Evolutionary conservation across 139 green algal species (phyloP).

Genomic region (Desmodesmus armatus): DNA sequence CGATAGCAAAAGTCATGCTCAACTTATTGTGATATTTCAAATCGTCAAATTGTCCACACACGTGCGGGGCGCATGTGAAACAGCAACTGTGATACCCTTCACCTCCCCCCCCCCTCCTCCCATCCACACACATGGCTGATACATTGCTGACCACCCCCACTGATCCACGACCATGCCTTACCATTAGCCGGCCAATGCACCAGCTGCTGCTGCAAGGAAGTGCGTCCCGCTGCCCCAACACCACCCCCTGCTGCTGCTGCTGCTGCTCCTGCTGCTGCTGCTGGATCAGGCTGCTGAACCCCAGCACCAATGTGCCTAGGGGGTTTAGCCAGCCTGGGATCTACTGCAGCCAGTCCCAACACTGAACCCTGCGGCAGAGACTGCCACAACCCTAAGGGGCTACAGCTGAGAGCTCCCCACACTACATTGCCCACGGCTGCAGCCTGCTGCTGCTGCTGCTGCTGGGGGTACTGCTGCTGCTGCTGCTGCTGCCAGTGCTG

Average conservation of each 20-base stretch:
- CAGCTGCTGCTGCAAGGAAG: neutral
- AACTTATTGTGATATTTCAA: neutral
- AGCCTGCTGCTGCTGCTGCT: constrained; percentile 22
- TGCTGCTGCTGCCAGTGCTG: constrained; percentile 17
- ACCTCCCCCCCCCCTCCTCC: neutral
- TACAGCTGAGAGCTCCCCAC: neutral
- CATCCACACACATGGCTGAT: no score
- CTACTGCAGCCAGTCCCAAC: constrained; percentile 37
- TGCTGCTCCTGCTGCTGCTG: neutral
- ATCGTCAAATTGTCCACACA: neutral
- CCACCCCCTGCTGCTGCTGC: neutral
- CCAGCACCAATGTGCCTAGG: neutral
- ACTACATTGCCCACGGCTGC: neutral
- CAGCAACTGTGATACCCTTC: neutral
- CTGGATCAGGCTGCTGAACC: neutral
- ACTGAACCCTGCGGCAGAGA: constrained; percentile 41
- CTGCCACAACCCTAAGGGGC: neutral
- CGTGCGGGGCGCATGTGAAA: neutral
- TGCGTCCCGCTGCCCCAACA: neutral
- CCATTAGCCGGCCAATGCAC: neutral
- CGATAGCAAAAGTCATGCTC: neutral
- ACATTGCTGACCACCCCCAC: no score
- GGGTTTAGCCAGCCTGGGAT: constrained; percentile 47
- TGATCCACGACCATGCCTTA: neutral
- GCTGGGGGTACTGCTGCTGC: neutral